Evolutionary conservation across 2,329 filamentous ascomycete species (phyloP).

Genomic region (Claviceps sp.): DNA sequence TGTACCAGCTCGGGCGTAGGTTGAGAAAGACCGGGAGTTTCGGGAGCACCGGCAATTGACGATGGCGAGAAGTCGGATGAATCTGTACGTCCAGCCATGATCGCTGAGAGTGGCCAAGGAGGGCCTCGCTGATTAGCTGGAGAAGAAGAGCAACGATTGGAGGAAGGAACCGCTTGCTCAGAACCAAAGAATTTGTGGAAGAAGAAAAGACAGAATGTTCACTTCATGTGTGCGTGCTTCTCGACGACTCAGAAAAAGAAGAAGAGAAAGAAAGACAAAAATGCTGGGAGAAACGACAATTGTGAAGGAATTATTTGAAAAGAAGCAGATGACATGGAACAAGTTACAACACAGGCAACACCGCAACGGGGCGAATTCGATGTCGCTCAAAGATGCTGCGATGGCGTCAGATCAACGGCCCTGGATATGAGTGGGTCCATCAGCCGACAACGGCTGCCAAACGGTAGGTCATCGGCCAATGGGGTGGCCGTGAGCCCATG

Average conservation of each 20-base stretch:
- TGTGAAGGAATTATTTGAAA: not conserved
- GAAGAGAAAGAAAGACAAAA: not conserved
- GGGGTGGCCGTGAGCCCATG: too few relatives aligned
- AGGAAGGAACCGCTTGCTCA: too few relatives aligned
- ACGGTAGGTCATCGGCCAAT: too few relatives aligned
- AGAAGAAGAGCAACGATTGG: too few relatives aligned
- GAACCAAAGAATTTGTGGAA: not conserved
- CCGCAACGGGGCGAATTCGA: not conserved
- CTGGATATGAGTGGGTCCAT: not conserved
- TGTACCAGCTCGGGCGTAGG: constrained; percentile 52
- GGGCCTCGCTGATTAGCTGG: constrained; percentile 2
- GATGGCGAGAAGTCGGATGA: constrained; percentile 4
- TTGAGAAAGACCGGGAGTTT: constrained; percentile 9
- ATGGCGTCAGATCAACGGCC: constrained; percentile 7
- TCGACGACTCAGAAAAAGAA: not conserved
- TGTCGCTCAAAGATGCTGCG: constrained; percentile 1
- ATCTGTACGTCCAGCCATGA: not conserved
- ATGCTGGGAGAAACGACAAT: not conserved
- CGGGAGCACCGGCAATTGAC: constrained; percentile 6
- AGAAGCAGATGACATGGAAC: not conserved
- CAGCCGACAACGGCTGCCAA: not conserved
- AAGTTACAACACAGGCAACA: too few relatives aligned
- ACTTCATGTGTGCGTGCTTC: not conserved
- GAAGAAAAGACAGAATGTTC: not conserved
- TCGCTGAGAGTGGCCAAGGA: not conserved